phyloP scores from a whole-genome alignment of 305 asterid genomes.

The Coffea humblotiana region DNA sequence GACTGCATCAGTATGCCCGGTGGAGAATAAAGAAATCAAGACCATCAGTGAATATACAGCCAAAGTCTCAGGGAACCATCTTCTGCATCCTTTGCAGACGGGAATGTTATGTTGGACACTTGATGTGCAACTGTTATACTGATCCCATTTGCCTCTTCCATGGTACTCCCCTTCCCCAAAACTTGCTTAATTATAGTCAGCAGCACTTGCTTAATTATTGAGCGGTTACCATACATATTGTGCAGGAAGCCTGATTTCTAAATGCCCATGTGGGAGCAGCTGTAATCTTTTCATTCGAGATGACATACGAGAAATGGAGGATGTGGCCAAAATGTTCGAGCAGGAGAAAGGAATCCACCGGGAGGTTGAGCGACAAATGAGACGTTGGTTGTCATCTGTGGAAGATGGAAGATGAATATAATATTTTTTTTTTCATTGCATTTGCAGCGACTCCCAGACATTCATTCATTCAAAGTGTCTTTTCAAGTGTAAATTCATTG shows the following conservation, averaged over 20 bases:
- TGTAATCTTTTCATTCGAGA: conserved; percentile 26
- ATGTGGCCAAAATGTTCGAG: conserved; percentile 35
- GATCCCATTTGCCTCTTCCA: conserved; percentile 45
- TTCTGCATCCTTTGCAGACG: conserved; percentile 40
- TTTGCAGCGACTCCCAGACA: too few species aligned
- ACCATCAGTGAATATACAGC: conserved; percentile 13
- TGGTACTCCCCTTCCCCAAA: conserved; percentile 23
- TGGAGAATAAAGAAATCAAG: conserved; percentile 29
- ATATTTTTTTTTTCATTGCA: too few species aligned
- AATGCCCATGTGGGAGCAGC: conserved; percentile 27
- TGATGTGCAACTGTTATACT: conserved; percentile 25
- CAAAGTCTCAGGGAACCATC: conserved; percentile 24
- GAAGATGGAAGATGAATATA: conserved; percentile 15
- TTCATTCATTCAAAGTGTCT: too few species aligned
- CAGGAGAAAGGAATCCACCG: conserved; percentile 23
- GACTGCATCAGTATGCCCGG: conserved; percentile 31
- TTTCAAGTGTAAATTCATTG: too few species aligned
- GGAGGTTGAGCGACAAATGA: conserved; percentile 32
- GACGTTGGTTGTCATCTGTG: conserved; percentile 17
- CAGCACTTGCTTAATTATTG: not conserved
- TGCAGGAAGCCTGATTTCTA: conserved; percentile 31
- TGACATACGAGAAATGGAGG: conserved; percentile 33
- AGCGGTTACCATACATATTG: not conserved
- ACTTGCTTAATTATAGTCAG: too few species aligned
- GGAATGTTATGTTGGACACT: conserved; percentile 41